Evolutionary conservation across 1,284 basidiomycete genomes (phyloP).

Genomic region (Tylopilus orsonianus): DNA sequence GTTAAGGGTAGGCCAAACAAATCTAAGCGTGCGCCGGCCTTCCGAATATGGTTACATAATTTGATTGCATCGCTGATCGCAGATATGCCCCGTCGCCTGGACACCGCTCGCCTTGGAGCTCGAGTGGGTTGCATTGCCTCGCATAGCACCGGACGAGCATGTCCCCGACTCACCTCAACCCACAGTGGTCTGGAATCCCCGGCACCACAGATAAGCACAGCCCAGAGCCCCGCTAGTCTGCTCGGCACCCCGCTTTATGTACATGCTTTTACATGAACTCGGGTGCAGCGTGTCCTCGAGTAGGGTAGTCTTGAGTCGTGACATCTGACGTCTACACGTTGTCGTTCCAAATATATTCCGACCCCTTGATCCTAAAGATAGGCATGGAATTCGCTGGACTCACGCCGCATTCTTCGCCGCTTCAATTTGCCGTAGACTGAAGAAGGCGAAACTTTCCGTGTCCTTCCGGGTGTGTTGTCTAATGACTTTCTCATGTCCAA

Average conservation of each 20-base stretch:
- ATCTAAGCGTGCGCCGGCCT: slow-evolving; percentile 22
- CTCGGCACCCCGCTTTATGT: slow-evolving; percentile 9
- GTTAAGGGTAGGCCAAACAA: slow-evolving; percentile 35
- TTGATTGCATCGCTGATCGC: slow-evolving; percentile 16
- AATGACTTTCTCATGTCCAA: slow-evolving; percentile 6
- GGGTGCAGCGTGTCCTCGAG: background rate
- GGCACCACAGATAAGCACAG: background rate
- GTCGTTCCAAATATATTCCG: background rate
- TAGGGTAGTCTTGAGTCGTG: background rate
- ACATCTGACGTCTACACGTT: background rate
- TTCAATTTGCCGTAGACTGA: background rate
- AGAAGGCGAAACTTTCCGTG: background rate
- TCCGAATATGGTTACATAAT: slow-evolving; percentile 7
- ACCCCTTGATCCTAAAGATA: slow-evolving; percentile 10
- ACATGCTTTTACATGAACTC: slow-evolving; percentile 8
- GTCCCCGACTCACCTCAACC: background rate
- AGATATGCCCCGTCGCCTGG: slow-evolving; percentile 19
- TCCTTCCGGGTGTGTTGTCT: background rate
- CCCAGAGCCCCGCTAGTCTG: slow-evolving; percentile 5
- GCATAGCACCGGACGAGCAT: slow-evolving; percentile 5
- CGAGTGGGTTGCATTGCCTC: slow-evolving; percentile 19
- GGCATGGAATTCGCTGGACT: background rate
- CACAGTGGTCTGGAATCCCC: slow-evolving; percentile 1
- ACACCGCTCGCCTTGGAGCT: slow-evolving; percentile 13
- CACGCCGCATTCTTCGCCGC: background rate